phyloP scores from a whole-genome alignment of 345 rosid genomes.

The Punica granatum region DNA sequence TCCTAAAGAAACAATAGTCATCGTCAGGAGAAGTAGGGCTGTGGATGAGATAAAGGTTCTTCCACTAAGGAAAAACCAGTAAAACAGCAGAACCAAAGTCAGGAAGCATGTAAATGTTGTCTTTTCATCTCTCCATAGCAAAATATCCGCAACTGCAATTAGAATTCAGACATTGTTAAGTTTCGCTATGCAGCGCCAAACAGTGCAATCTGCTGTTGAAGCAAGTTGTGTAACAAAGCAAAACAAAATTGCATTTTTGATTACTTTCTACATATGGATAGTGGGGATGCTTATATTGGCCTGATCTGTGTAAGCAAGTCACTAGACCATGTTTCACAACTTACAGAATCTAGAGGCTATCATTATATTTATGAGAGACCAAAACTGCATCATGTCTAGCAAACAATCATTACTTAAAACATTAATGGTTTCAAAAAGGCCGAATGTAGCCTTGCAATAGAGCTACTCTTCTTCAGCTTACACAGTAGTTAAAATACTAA shows the following conservation, averaged over 20 bases:
- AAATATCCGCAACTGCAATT: constrained; percentile 69
- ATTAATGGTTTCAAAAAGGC: not conserved
- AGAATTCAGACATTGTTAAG: not conserved
- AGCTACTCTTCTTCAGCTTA: not conserved
- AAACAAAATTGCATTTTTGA: not conserved
- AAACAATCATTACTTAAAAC: too few relatives aligned
- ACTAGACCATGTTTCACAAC: not conserved
- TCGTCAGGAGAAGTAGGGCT: constrained; percentile 54
- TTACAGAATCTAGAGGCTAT: not conserved
- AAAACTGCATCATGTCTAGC: not conserved
- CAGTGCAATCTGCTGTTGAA: not conserved
- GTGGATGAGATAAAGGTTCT: constrained; percentile 63
- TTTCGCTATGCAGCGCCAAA: not conserved
- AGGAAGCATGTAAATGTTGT: constrained; percentile 58
- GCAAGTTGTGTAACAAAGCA: not conserved
- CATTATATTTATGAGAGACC: not conserved
- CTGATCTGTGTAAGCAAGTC: not conserved
- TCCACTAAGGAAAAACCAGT: constrained; percentile 76
- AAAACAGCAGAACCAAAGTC: constrained; percentile 39
- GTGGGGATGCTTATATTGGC: not conserved
- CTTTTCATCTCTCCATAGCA: constrained; percentile 95
- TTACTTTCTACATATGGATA: not conserved
- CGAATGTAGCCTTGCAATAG: not conserved
- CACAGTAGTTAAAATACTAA: not conserved
- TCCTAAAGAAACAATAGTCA: constrained; percentile 42